These are phyloP conservation scores for Davidsoniella australis DNA, from an alignment of 2,329 filamentous ascomycete species.

Conservation along the genomic window DNA sequence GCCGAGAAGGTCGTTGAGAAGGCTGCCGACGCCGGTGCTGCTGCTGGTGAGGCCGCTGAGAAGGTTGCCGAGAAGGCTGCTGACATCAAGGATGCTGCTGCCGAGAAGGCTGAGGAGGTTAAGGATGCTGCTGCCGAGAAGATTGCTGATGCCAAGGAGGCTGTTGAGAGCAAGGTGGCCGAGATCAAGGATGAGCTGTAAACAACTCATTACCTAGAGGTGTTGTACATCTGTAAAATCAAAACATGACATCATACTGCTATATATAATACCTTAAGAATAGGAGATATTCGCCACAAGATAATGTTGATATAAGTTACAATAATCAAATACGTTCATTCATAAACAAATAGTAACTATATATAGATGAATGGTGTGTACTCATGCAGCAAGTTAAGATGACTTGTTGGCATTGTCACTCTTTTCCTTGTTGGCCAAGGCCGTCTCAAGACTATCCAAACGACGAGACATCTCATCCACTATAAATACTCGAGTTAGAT, in stretches of 20 bases:
- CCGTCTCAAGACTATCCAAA: conserved; percentile 66
- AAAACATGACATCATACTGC: too few relatives aligned
- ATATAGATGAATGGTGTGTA: too few relatives aligned
- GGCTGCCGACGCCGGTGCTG: background rate
- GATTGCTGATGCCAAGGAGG: background rate
- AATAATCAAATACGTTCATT: background rate
- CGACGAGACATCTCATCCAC: conserved; percentile 90
- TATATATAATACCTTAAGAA: too few relatives aligned
- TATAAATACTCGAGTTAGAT: conserved; percentile 21
- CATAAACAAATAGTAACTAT: too few relatives aligned
- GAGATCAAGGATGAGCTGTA: conserved; percentile 54
- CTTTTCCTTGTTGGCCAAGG: conserved; percentile 42
- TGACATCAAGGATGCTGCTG: conserved; percentile 2
- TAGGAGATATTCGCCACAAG: background rate
- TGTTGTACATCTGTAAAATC: too few relatives aligned
- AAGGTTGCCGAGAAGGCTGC: background rate
- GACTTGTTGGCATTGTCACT: conserved; percentile 24
- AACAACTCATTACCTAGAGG: conserved; percentile 14
- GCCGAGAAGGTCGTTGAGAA: conserved; percentile 16
- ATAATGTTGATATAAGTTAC: background rate
- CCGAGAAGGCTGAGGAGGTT: conserved; percentile 5
- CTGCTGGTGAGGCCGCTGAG: too few relatives aligned
- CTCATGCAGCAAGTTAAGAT: conserved; percentile 13
- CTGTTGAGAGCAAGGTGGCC: conserved; percentile 1
- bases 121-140: background rate